Base-by-base conservation (phyloP, 495 filamentous ascomycete genomes). In the Antarctomyces pellizariae region DNA sequence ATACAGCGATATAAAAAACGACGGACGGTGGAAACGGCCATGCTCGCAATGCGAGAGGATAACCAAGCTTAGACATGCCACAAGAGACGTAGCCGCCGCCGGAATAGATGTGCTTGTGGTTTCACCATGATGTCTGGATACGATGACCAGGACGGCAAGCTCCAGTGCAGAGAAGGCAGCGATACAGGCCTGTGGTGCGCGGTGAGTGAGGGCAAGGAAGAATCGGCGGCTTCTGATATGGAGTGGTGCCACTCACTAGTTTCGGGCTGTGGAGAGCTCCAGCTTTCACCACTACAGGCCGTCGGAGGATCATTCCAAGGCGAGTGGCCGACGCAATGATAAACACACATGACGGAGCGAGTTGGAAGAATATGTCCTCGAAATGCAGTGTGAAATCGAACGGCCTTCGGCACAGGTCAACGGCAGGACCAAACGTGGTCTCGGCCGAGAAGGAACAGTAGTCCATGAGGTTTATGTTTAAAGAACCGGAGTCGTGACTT, bases 311-410 rank as follows among this genome's bases (percentile, higher is more conserved):
- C 5, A 12, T 17, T 18, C 7, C 21, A 3, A 31, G 32, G 10
- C 22, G 10, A 5, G 19, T 11, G 17, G 24, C 18, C 16, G 25
- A 28, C 10, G 2, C 17, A 7, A 24, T 13, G 16, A 23, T 17
- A n/a, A 13, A 12, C n/a, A 18, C 7, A 13, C 21, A n/a, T 3
- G 29, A 34, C n/a, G 29, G 37, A 26, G 23, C 29, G 14, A 37
- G 12, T 16, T 15, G 24, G 15, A 40, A 40, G 14, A 37, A 33
- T 2, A 33, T 18, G 9, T 34, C 22, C 9, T 34, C 30, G 4
- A 40, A 40, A 25, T 6, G 10, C 19, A 22, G 1, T 18, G 21
- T 9, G 15, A 22, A 34, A 22, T 34, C 32, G 11, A 34, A 34
- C 13, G 28, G 5, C n/a, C 32, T 26, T 16, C 32, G 25, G 13